Conservation (phyloP, 257 asterid genomes). For the Capsicum rhomboideum region DNA sequence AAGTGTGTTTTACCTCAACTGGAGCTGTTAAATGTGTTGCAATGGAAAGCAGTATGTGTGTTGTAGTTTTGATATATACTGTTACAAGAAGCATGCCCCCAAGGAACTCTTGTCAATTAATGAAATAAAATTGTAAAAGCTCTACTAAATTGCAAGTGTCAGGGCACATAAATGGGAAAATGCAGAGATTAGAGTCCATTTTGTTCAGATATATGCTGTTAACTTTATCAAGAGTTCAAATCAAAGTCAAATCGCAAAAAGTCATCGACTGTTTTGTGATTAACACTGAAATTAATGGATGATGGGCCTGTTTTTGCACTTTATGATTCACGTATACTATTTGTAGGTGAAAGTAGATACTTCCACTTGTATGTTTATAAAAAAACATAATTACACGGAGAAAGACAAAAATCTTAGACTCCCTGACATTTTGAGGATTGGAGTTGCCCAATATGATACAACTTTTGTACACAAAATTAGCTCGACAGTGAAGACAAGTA, state of each 20-base stretch:
- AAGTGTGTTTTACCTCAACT: neutral
- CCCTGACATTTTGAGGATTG: no score
- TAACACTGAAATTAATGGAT: neutral
- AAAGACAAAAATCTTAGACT: no score
- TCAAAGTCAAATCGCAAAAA: neutral
- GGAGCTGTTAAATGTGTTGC: neutral
- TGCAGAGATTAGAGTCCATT: neutral
- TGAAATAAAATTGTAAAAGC: neutral
- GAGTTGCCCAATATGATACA: no score
- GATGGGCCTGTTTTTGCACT: neutral
- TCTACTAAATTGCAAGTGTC: neutral
- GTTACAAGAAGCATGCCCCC: neutral
- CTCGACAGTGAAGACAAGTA: no score
- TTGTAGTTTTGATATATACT: neutral
- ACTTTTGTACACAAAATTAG: no score
- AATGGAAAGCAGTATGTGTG: neutral
- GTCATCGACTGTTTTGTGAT: neutral
- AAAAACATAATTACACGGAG: no score
- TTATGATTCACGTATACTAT: neutral
- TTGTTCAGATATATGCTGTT: neutral
- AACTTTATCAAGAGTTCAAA: neutral
- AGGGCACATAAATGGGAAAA: neutral
- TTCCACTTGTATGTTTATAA: no score
- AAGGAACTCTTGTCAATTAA: neutral
- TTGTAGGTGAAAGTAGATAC: neutral